Conservation (phyloP, 2,329 filamentous ascomycete genomes). For the Botryotinia convoluta region DNA sequence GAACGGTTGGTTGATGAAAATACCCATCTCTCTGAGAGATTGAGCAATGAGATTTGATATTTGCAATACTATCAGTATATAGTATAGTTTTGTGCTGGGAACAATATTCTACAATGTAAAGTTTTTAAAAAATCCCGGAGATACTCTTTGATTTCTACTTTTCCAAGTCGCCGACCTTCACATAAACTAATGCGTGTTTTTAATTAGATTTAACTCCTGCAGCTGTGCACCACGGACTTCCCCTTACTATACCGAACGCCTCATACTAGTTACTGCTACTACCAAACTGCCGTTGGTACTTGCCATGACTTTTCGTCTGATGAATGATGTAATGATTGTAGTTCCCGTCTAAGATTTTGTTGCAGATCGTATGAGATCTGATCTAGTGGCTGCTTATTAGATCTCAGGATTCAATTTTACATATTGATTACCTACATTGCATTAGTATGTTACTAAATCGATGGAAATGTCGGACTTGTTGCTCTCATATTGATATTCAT, state of each 20-base stretch:
- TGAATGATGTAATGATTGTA: not conserved
- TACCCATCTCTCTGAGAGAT: not conserved
- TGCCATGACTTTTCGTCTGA: not conserved
- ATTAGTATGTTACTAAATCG: not conserved
- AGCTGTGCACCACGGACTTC: not conserved
- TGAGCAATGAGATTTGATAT: not conserved
- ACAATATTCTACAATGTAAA: not conserved
- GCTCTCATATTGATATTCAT: not conserved
- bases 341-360: not conserved
- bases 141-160: not conserved
- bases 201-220: accelerated
- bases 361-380: not conserved
- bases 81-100: not conserved
- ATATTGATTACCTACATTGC: not conserved
- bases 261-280: not conserved
- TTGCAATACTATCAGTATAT: not conserved
- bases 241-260: not conserved
- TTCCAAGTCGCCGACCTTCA: not conserved
- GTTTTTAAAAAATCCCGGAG: not conserved
- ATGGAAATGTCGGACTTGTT: not conserved
- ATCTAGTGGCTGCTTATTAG: not conserved
- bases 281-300: not conserved
- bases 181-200: not conserved
- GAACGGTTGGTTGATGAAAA: not conserved
- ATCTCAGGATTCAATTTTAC: not conserved